These are phyloP conservation scores for Tylopilus orsonianus DNA, from an alignment of 1,284 basidiomycete species.

Conservation along the genomic window DNA sequence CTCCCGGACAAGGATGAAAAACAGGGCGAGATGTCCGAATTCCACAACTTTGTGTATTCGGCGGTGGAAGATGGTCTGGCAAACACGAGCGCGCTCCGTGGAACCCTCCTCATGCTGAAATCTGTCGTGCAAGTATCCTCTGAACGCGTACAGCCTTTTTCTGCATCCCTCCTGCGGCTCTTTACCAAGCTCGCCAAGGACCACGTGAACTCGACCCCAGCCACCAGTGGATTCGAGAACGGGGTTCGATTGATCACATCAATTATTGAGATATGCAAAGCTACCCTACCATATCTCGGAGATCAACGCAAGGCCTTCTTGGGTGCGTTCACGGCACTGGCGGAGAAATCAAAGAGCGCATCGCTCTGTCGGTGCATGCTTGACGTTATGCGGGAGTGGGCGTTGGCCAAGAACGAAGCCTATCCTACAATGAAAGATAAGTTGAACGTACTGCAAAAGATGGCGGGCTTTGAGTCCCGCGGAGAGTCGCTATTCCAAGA, in stretches of 20 bases:
- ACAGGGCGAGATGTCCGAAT: constrained; percentile 67
- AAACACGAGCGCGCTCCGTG: constrained; percentile 71
- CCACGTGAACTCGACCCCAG: constrained; percentile 65
- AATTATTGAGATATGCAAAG: constrained; percentile 73
- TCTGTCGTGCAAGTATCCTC: constrained; percentile 85
- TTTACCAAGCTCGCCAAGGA: constrained; percentile 89
- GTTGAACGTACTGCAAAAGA: constrained; percentile 85
- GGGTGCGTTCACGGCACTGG: constrained; percentile 73
- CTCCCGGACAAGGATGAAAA: constrained; percentile 80
- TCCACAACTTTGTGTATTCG: constrained; percentile 77
- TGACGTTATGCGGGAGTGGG: constrained; percentile 88
- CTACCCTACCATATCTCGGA: constrained; percentile 61
- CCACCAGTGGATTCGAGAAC: constrained; percentile 51
- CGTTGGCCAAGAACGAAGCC: constrained; percentile 77
- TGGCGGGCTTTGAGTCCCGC: constrained; percentile 85
- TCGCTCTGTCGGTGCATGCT: constrained; percentile 86
- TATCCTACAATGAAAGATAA: constrained; percentile 98
- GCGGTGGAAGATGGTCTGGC: constrained; percentile 83
- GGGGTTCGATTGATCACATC: constrained; percentile 62
- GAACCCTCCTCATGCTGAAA: constrained; percentile 84
- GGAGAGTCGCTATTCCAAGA: constrained; percentile 76
- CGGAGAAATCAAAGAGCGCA: constrained; percentile 90
- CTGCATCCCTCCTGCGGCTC: constrained; percentile 77
- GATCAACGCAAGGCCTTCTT: constrained; percentile 78
- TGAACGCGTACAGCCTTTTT: constrained; percentile 84